Evolutionary conservation across 768 basidiomycete genomes (phyloP), one percentile per base, ranked within the genome.

Genomic region (Pulveroboletus ravenelii): DNA sequence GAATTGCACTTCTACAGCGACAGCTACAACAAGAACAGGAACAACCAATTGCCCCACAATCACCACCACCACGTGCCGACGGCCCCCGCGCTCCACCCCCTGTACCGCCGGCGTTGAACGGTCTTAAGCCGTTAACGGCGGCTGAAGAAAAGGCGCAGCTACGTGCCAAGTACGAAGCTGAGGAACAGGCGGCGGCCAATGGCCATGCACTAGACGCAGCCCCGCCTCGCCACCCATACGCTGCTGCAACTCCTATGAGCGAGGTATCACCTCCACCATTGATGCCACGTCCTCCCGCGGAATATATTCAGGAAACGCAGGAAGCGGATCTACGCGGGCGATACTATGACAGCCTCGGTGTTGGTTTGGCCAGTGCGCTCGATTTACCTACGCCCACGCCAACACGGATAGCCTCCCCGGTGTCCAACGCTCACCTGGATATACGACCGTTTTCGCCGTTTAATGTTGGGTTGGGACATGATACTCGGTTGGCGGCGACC

Each of bases 241-340:
- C 58, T 14, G 43, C 39, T 5, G 56, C 47, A n/a, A 59, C 41
- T 0, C 52, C 60, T 8, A 40, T 42, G 15, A 46, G 8, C 37
- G 48, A 52, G 9, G 54, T 70, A 5, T 72, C 73, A 0, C 89
- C 85, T 0, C 88, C 88, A 0, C 87, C 89, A 8, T 70, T 91
- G 53, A 71, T 78, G 73, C 89, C 89, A 3, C 81, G 84, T 45
- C 89, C 89, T 1, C 89, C 89, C 9, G 80, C 65, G 6, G 84
- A 87, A 48, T 91, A 91, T 63, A 89, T 92, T 53, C 80, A 85
- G 55, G 85, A 91, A 70, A 91, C 89, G 15, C 83, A 79, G 53
- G 84, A 84, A 57, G 87, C 84, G 57, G 86, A 91, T 56, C 70
- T 77, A 14, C 77, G 85, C 14, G 73, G 81, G 10, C 76, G 77